Percentiles rank a stretch among this genome's conserved stretches.
Evolutionary conservation across 2,329 filamentous ascomycete genomes (phyloP).

Genomic region (Lasiodiplodia citricola): DNA sequence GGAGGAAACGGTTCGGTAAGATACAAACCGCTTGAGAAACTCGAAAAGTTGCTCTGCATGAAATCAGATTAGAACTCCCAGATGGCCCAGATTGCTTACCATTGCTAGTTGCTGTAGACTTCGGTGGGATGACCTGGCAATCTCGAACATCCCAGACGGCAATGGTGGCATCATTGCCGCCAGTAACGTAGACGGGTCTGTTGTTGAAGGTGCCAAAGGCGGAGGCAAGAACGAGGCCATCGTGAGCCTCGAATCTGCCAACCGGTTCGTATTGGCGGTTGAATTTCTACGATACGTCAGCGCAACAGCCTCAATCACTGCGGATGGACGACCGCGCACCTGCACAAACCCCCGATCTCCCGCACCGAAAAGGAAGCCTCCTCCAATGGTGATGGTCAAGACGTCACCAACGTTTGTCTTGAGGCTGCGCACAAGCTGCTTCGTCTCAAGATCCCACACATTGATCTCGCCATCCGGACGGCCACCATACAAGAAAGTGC

Average conservation of each 20-base stretch:
- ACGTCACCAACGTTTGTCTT: slow-evolving; percentile 81
- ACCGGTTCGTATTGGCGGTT: slow-evolving; percentile 85
- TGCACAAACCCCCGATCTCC: slow-evolving; percentile 81
- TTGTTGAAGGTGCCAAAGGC: slow-evolving; percentile 72
- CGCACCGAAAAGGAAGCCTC: slow-evolving; percentile 84
- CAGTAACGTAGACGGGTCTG: slow-evolving; percentile 87
- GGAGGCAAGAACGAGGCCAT: slow-evolving; percentile 86
- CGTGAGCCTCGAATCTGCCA: slow-evolving; percentile 79
- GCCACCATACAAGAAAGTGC: slow-evolving; percentile 90
- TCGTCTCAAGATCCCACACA: slow-evolving; percentile 95
- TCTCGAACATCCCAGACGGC: slow-evolving; percentile 83
- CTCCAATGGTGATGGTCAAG: slow-evolving; percentile 83
- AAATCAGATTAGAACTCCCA: slow-evolving; percentile 32
- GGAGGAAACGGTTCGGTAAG: slow-evolving; percentile 90
- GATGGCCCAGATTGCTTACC: slow-evolving; percentile 44
- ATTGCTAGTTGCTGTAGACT: slow-evolving; percentile 60
- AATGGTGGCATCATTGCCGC: slow-evolving; percentile 88
- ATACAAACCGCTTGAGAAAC: slow-evolving; percentile 80
- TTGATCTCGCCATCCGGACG: slow-evolving; percentile 87
- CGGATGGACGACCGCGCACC: background rate
- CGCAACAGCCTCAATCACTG: slow-evolving; percentile 31
- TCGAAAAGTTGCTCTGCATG: slow-evolving; percentile 63
- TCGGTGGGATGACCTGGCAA: slow-evolving; percentile 53
- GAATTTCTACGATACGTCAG: slow-evolving; percentile 59
- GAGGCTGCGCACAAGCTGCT: slow-evolving; percentile 85